Evolutionary conservation across 768 basidiomycete species (phyloP).

Genomic region (Gyrodon lividus): DNA sequence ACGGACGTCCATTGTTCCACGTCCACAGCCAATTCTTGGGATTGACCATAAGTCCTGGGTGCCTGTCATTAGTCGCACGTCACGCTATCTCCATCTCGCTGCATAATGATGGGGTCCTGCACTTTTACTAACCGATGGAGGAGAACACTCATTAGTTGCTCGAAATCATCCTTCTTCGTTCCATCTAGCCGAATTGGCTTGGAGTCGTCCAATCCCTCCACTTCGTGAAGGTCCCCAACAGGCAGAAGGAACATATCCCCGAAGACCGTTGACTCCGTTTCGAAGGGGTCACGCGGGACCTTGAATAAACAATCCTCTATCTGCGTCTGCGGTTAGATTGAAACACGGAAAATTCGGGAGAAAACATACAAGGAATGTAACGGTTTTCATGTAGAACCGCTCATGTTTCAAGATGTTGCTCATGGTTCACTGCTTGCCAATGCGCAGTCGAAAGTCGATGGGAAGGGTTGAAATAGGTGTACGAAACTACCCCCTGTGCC

Average conservation of each 20-base stretch:
- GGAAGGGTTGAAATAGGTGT: no score
- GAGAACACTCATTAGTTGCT: slow-evolving; percentile 12
- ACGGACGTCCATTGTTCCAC: slow-evolving; percentile 36
- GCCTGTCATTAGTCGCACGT: background rate
- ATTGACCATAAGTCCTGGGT: slow-evolving; percentile 6
- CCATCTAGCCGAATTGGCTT: slow-evolving; percentile 19
- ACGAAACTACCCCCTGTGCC: no score
- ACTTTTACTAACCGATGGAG: slow-evolving; percentile 10
- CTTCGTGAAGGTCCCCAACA: background rate
- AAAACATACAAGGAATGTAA: slow-evolving; percentile 3
- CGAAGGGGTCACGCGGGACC: slow-evolving; percentile 12
- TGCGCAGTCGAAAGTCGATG: no score
- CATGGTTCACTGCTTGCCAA: background rate
- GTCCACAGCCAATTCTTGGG: slow-evolving; percentile 13
- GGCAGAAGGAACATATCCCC: slow-evolving; percentile 12
- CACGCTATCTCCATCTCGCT: background rate
- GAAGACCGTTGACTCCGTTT: slow-evolving; percentile 14
- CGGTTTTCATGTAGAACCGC: slow-evolving; percentile 3
- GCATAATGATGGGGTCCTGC: background rate
- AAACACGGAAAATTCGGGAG: background rate
- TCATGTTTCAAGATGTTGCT: background rate
- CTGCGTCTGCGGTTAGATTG: background rate
- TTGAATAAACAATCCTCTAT: slow-evolving; percentile 17
- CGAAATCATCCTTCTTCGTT: slow-evolving; percentile 12
- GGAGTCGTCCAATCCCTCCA: slow-evolving; percentile 9